phyloP scores from a whole-genome alignment of 1,284 basidiomycete genomes.

The Hypsizygus ulmarius region DNA sequence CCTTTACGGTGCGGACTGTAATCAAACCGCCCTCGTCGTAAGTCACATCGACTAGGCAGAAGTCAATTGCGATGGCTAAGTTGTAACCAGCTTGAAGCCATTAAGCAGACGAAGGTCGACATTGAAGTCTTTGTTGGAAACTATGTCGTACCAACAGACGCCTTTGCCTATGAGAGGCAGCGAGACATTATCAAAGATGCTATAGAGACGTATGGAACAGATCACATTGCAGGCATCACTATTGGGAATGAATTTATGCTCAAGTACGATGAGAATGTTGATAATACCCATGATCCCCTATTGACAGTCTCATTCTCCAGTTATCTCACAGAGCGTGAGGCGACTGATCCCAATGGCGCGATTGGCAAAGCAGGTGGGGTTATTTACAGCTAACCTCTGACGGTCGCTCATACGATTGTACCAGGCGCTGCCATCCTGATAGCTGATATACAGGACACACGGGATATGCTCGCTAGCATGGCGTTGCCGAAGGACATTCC shows the following conservation, averaged over 20 bases:
- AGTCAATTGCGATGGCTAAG: not conserved
- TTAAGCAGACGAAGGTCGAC: constrained; percentile 86
- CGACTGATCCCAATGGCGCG: constrained; percentile 48
- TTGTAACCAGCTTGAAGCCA: constrained; percentile 40
- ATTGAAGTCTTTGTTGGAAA: constrained; percentile 84
- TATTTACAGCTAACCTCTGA: not conserved
- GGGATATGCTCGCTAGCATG: constrained; percentile 51
- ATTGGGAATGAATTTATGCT: constrained; percentile 85
- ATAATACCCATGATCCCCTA: not conserved
- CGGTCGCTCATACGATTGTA: not conserved
- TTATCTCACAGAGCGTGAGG: constrained; percentile 43
- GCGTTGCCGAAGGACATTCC: constrained; percentile 57
- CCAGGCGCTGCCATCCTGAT: constrained; percentile 55
- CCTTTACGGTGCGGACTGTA: constrained; percentile 48
- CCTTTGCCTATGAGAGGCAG: constrained; percentile 60
- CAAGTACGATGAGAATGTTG: constrained; percentile 44
- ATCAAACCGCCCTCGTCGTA: constrained; percentile 45
- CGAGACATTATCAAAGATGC: constrained; percentile 39
- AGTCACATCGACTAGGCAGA: constrained; percentile 13
- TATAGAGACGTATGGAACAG: constrained; percentile 69
- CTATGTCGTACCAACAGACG: constrained; percentile 64
- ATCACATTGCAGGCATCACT: constrained; percentile 77
- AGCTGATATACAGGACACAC: constrained; percentile 65
- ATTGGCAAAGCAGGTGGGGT: constrained; percentile 37
- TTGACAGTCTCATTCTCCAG: constrained; percentile 30